Base-by-base conservation (phyloP, 1,284 basidiomycete genomes). In the Hemileia vastatrix region DNA sequence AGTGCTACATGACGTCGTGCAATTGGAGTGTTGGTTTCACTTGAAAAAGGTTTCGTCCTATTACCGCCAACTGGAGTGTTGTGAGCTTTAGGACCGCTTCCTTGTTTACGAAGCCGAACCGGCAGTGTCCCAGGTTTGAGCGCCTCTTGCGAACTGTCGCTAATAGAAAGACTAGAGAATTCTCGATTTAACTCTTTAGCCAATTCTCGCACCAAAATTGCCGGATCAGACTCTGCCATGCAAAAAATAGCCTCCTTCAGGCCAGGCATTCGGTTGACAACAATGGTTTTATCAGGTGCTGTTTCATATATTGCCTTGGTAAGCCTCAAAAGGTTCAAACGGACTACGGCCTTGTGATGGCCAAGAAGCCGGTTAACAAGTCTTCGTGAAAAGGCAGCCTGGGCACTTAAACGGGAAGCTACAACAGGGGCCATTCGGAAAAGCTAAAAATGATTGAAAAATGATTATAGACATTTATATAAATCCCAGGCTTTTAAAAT, bases 171-270 rank as follows among this genome's bases (percentile, higher is more conserved):
- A n/a, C n/a, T n/a, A n/a, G n/a, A n/a, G n/a, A 63, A 63, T 19
- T 63, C 60, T 23, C 60, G 60, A 50, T 63, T 57, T 2, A 91
- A 87, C 75, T 89, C 87, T 68, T 86, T 82, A 15, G 90, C 88
- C 51, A 92, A 77, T 76, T 94, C 88, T 64, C 88, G 81, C n/a
- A 94, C 90, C 19, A 96, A 81, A 19, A 95, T 86, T 0, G 92
- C 90, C 9, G 83, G 85, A 72, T 95, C 92, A 53, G 86, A 84
- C 67, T 83, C 81, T 70, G 87, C 88, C 57, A 94, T 78, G 65
- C 83, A 82, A 67, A 84, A 82, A 58, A 95, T 88, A 11, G 90
- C 84, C 19, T 84, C 83, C 60, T 86, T 80, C 47, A 95, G 79
- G 0, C 85, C 85, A 71, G 86, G 92, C 54, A 83, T 81, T 70